Evolutionary conservation across 768 basidiomycete genomes (phyloP).

Genomic region (Cantharellus anzutake): DNA sequence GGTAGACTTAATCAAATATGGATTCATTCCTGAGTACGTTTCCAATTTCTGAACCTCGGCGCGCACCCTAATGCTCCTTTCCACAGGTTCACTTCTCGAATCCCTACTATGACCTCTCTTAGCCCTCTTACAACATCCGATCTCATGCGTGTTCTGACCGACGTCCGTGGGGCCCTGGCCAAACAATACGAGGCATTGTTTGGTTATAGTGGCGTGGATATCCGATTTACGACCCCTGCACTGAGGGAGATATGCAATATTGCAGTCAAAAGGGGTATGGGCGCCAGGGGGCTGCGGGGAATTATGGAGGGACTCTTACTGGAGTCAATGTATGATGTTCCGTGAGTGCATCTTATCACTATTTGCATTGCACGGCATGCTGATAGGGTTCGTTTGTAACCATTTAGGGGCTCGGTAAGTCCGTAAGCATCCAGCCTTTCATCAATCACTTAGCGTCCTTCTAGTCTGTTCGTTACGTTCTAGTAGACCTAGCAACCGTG

Average conservation of each 20-base stretch:
- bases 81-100: constrained; percentile 54
- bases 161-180: constrained; percentile 78
- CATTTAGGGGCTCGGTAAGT: constrained; percentile 44
- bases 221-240: constrained; percentile 68
- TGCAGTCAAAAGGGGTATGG: constrained; percentile 68
- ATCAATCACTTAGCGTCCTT: not conserved
- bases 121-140: constrained; percentile 62
- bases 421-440: not conserved
- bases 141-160: constrained; percentile 75
- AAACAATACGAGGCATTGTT: constrained; percentile 81
- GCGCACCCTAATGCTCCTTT: not conserved
- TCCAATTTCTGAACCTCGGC: not conserved
- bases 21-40: constrained; percentile 67
- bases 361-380: constrained; percentile 1
- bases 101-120: constrained; percentile 83
- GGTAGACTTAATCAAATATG: constrained; percentile 41
- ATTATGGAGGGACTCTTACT: constrained; percentile 75
- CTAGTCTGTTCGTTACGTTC: constrained; percentile 63
- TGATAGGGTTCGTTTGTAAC: constrained; percentile 1
- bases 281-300: constrained; percentile 74
- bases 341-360: constrained; percentile 33
- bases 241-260: constrained; percentile 64
- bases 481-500: constrained; percentile 56
- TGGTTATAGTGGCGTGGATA: constrained; percentile 64
- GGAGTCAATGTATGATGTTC: constrained; percentile 86